Evolutionary conservation across 2,329 filamentous ascomycete species (phyloP).

Genomic region (Ophiosphaerella korrae): DNA sequence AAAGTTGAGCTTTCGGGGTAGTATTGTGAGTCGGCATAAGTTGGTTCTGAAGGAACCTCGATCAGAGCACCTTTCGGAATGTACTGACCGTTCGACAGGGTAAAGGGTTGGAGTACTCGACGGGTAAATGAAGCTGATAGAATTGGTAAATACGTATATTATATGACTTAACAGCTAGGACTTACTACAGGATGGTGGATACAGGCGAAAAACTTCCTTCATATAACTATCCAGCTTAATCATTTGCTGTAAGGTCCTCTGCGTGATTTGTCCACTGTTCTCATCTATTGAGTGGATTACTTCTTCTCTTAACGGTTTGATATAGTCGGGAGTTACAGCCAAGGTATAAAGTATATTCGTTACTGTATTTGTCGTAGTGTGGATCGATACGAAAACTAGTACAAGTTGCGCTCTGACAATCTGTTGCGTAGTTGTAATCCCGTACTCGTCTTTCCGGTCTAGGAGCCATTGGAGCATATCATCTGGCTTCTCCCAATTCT

Average conservation of each 20-base stretch:
- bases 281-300: constrained; percentile 44
- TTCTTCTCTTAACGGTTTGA: constrained; percentile 50
- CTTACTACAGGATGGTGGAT: constrained; percentile 2
- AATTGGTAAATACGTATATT: background rate
- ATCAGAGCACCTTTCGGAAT: constrained; percentile 23
- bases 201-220: constrained; percentile 29
- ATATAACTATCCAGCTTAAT: constrained; percentile 34
- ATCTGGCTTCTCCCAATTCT: constrained; percentile 9
- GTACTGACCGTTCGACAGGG: constrained; percentile 59
- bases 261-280: constrained; percentile 24
- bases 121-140: constrained; percentile 46
- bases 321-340: constrained; percentile 41
- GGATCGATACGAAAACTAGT: constrained; percentile 20
- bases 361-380: constrained; percentile 23
- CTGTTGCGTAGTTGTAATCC: background rate
- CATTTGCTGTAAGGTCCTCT: constrained; percentile 27
- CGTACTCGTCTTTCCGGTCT: constrained; percentile 5
- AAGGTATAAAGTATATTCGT: constrained; percentile 33
- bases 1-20: constrained; percentile 32
- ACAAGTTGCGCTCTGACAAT: constrained; percentile 9
- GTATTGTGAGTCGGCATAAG: constrained; percentile 27
- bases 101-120: constrained; percentile 56
- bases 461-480: constrained; percentile 36
- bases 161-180: too few relatives aligned
- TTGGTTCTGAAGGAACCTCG: constrained; percentile 30